phyloP scores from a whole-genome alignment of 345 rosid species.

The Salix dunnii region DNA sequence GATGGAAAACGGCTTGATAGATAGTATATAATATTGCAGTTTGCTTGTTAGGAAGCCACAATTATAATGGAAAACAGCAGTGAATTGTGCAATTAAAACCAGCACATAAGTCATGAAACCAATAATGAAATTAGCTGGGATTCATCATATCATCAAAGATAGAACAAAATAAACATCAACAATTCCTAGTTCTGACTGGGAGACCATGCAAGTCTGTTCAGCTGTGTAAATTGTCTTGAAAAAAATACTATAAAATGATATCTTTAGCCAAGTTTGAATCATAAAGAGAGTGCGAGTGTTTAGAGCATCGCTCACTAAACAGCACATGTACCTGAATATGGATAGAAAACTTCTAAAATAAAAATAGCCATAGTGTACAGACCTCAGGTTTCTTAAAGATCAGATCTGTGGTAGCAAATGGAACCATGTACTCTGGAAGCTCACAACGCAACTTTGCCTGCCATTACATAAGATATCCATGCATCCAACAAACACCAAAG shows the following conservation, averaged over 20 bases:
- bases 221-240: too few relatives aligned
- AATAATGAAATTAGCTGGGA: not conserved
- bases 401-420: constrained; percentile 66
- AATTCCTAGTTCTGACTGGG: not conserved
- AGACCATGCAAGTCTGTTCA: not conserved
- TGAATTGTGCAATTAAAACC: not conserved
- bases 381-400: constrained; percentile 79
- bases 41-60: not conserved
- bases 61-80: not conserved
- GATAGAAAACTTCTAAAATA: not conserved
- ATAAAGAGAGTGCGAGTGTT: not conserved
- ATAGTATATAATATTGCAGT: too few relatives aligned
- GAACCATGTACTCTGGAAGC: constrained; percentile 86
- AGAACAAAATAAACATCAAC: not conserved
- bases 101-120: not conserved
- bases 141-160: not conserved
- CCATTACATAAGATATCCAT: constrained; percentile 2
- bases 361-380: constrained; percentile 20
- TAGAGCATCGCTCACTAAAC: not conserved
- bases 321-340: not conserved
- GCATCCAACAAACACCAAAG: not conserved
- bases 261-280: not conserved
- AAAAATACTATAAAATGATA: not conserved
- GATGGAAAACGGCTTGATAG: too few relatives aligned
- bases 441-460: constrained; percentile 84